Percentiles rank a stretch among this genome's conserved stretches.
Conservation (phyloP, 2,329 filamentous ascomycete species). For the Diaporthe australafricana region DNA sequence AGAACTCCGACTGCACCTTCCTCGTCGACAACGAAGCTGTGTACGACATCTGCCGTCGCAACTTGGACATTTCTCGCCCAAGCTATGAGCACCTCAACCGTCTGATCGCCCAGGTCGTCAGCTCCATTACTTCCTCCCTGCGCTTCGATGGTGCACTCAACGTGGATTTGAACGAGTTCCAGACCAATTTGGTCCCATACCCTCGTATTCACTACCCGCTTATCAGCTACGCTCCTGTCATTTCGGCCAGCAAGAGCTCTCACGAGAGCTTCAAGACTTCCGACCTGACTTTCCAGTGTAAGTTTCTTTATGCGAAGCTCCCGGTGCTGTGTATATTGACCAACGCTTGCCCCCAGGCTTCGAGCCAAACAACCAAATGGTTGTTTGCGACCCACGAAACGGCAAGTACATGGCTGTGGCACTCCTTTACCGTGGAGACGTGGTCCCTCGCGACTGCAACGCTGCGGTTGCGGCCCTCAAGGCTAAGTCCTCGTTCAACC, state of each 20-base stretch:
- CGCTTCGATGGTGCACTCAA: constrained; percentile 80
- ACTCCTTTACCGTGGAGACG: constrained; percentile 78
- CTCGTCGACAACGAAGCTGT: constrained; percentile 81
- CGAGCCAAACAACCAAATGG: constrained; percentile 84
- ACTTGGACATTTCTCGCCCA: constrained; percentile 76
- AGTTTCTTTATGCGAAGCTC: constrained; percentile 44
- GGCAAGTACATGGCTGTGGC: constrained; percentile 83
- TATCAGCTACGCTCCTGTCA: constrained; percentile 78
- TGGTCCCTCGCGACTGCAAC: constrained; percentile 77
- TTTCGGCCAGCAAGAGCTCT: constrained; percentile 79
- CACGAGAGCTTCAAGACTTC: constrained; percentile 91
- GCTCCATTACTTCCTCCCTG: constrained; percentile 78
- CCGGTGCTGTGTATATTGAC: neutral
- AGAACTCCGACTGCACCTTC: constrained; percentile 85
- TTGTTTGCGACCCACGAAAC: constrained; percentile 79
- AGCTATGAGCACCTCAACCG: constrained; percentile 80
- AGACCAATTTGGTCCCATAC: constrained; percentile 81
- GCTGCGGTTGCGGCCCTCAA: constrained; percentile 75
- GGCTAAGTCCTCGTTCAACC: constrained; percentile 78
- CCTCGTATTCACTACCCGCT: constrained; percentile 80
- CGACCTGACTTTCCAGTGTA: constrained; percentile 81
- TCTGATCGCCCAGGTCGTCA: constrained; percentile 79
- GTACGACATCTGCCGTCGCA: constrained; percentile 80
- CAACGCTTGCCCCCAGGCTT: constrained; percentile 65
- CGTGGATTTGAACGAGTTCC: constrained; percentile 82